Conservation (phyloP, 441 rosid genomes). For the Omphalea diandra region DNA sequence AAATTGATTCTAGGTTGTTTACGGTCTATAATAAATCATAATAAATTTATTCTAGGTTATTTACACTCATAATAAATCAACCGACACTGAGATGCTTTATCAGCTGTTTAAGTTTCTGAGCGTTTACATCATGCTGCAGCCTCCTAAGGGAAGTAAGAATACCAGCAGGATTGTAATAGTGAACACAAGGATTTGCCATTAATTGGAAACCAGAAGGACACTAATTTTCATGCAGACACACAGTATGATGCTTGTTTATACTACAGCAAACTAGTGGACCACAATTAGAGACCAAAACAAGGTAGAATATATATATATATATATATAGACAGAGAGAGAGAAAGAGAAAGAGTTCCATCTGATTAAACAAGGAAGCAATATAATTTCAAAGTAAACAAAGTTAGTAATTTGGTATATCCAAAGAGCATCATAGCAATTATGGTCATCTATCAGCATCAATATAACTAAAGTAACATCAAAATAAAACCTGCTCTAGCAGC, state of each 20-base stretch:
- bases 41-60: too few species aligned
- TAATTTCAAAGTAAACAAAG: background rate
- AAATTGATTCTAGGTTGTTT: background rate
- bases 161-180: background rate
- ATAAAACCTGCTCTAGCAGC: constrained; percentile 41
- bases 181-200: background rate
- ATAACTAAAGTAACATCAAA: background rate
- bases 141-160: background rate
- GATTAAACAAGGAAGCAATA: background rate
- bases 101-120: background rate
- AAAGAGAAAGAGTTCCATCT: too few species aligned
- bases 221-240: background rate
- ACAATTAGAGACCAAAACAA: background rate
- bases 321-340: too few species aligned
- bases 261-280: background rate
- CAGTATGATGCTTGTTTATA: background rate
- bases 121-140: background rate
- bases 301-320: background rate
- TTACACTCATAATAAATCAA: background rate
- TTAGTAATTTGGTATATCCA: too few species aligned
- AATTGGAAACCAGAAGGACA: background rate
- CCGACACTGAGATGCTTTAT: background rate
- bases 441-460: background rate
- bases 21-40: too few species aligned
- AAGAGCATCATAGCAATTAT: background rate